Conservation (phyloP, 2,329 filamentous ascomycete species). For the Diplodia scrobiculata region DNA sequence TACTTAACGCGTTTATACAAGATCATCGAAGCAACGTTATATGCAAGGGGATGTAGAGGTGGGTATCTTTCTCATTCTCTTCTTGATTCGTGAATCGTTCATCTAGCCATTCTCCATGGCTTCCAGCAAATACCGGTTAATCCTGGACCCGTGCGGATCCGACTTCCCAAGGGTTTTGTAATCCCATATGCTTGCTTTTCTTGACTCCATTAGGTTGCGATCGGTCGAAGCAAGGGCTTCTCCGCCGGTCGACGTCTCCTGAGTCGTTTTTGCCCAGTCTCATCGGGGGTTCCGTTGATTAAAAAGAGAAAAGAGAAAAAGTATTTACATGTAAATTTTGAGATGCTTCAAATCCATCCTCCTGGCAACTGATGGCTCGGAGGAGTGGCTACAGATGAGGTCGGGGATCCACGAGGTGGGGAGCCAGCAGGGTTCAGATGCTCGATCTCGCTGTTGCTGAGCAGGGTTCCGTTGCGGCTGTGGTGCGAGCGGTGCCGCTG, state of each 20-base stretch:
- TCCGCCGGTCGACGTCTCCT: neutral
- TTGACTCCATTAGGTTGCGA: neutral
- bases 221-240: neutral
- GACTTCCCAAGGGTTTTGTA: neutral
- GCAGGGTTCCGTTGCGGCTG: neutral
- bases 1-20: neutral
- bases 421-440: neutral
- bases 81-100: constrained; percentile 16
- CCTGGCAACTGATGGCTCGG: constrained; percentile 6
- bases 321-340: neutral
- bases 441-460: constrained; percentile 2
- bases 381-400: neutral
- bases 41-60: neutral
- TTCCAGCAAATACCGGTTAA: neutral
- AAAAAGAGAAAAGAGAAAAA: constrained; percentile 1
- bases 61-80: constrained; percentile 8
- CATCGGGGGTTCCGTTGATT: neutral
- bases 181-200: neutral
- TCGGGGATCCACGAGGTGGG: neutral
- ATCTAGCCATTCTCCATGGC: neutral
- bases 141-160: constrained; percentile 11
- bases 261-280: neutral
- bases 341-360: constrained; percentile 10
- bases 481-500: neutral
- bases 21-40: neutral